Evolutionary conservation across 129 eudicot species (phyloP), one percentile per base, ranked within the genome.

Genomic region (Flaveria sonorensis): DNA sequence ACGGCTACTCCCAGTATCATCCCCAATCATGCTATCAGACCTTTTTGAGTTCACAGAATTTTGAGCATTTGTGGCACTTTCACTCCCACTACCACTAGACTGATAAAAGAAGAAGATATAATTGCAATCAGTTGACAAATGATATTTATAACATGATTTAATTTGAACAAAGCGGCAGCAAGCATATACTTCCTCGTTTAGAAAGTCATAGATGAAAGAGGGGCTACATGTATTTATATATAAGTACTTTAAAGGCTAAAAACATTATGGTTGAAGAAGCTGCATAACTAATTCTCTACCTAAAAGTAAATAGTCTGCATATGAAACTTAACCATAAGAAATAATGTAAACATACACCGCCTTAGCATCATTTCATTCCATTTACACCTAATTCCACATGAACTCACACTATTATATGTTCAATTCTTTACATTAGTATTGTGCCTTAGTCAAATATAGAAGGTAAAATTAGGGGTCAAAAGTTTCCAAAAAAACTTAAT

Each of bases 1-100:
- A 63, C 36, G 69, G 75, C 92, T 92, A 77, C 89, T 86, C 69
- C 51, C 81, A 85, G 66, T 56, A 24, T 89, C 86, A 77, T 85
- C 90, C 73, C 77, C 88, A 48, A 76, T 84, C 61, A 79, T 74
- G 78, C 89, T 79, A 80, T 73, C 81, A 39, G 87, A 67, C 67
- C 79, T 68, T 76, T 84, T 86, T 24, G 93, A 89, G 66, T 87
- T 87, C 11, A 87, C 82, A 30, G 96, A 89, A 65, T 89, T 87
- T 74, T 87, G 89, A 63, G 87, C 86, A 28, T 86, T 89, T 71
- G 92, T 71, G 66, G 85, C 89, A 79, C 97, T 92, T 81, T 86
- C 97, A n/a, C 97, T 87, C 77, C 93, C 92, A 32, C 97, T 89
- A 57, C 96, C 96, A 79, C 93, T 87, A 42, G 96, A 92, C 97